Conservation (phyloP, 441 rosid genomes). For the Francoa sonchifolia region DNA sequence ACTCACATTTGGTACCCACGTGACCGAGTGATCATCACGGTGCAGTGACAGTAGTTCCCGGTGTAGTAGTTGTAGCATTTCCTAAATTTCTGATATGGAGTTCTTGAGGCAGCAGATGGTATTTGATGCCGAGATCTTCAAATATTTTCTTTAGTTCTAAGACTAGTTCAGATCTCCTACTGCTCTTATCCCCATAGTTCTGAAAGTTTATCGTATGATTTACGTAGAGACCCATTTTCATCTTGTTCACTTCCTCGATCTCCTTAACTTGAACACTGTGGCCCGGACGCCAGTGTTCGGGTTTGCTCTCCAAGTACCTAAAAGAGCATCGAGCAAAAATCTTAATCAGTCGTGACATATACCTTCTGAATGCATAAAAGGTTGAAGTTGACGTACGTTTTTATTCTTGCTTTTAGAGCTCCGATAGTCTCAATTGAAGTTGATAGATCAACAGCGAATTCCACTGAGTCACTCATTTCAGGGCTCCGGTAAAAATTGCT, state of each 20-base stretch:
- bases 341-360: too few species aligned
- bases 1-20: background rate
- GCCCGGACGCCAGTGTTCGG: slow-evolving; percentile 25
- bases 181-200: slow-evolving; percentile 23
- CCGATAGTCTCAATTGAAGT: slow-evolving; percentile 17
- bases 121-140: slow-evolving; percentile 23
- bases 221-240: slow-evolving; percentile 25
- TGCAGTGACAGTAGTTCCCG: too few species aligned
- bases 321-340: too few species aligned
- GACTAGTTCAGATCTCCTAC: slow-evolving; percentile 28
- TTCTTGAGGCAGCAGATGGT: slow-evolving; percentile 26
- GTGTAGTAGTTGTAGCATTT: too few species aligned
- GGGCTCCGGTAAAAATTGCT: slow-evolving; percentile 33
- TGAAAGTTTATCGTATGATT: slow-evolving; percentile 34
- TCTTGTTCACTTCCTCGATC: slow-evolving; percentile 27
- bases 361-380: too few species aligned
- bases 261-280: slow-evolving; percentile 25
- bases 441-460: slow-evolving; percentile 21
- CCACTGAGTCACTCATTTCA: slow-evolving; percentile 27
- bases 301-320: slow-evolving; percentile 26
- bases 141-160: slow-evolving; percentile 29
- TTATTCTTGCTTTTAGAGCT: slow-evolving; percentile 13
- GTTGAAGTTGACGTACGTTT: slow-evolving; percentile 13
- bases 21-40: slow-evolving; percentile 10
- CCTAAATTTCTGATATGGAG: slow-evolving; percentile 16